A percentile compares a stretch with the other conserved stretches of the same genome.
Evolutionary conservation across 2,329 filamentous ascomycete genomes (phyloP).

Genomic region (Penicillium sp.): DNA sequence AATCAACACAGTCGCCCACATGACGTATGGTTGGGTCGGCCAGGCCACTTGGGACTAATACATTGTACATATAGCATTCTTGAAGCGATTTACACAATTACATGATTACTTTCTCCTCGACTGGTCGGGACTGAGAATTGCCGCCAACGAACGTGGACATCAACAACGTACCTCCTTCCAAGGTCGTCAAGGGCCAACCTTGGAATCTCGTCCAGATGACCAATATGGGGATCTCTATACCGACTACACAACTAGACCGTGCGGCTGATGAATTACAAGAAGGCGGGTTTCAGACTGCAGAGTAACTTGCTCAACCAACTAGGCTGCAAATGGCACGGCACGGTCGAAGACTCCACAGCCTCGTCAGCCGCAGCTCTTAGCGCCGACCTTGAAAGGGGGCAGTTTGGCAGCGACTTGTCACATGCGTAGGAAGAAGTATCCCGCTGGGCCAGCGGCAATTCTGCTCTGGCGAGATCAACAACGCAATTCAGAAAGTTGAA

Average conservation of each 20-base stretch:
- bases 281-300: constrained; percentile 3
- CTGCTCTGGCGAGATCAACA: background rate
- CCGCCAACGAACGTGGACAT: background rate
- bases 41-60: constrained; percentile 15
- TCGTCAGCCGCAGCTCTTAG: constrained; percentile 33
- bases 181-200: too few species aligned
- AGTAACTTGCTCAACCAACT: background rate
- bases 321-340: background rate
- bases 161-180: constrained; percentile 24
- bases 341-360: constrained; percentile 36
- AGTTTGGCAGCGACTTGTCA: background rate
- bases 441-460: background rate
- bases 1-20: too few species aligned
- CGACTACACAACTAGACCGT: constrained; percentile 46
- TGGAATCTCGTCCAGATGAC: too few species aligned
- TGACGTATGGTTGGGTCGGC: too few species aligned
- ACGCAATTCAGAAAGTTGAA: too few species aligned
- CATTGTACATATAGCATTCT: constrained; percentile 5
- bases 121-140: background rate
- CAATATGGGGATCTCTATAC: constrained; percentile 26
- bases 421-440: background rate
- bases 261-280: constrained; percentile 40
- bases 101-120: background rate
- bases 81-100: background rate
- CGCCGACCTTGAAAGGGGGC: background rate